These are phyloP conservation scores for Incumbomyces lentus DNA, from an alignment of 2,329 filamentous ascomycete species.

Conservation along the genomic window DNA sequence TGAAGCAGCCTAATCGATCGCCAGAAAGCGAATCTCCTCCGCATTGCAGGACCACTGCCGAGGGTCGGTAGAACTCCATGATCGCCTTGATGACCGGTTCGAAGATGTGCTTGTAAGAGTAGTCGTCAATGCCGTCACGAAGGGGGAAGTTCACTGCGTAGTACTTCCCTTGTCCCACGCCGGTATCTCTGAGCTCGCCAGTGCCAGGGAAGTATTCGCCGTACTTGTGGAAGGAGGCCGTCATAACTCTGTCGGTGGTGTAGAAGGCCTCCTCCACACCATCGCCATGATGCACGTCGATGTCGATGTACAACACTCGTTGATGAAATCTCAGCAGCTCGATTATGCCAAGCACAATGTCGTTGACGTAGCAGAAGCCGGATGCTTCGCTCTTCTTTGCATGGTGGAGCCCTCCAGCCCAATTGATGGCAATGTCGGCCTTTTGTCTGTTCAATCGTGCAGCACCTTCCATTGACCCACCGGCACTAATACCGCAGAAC, in stretches of 20 bases:
- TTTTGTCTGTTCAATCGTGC: conserved; percentile 58
- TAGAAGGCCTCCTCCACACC: conserved; percentile 64
- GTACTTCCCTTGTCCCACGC: conserved; percentile 56
- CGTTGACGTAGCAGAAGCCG: conserved; percentile 97
- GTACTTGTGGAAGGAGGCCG: conserved; percentile 62
- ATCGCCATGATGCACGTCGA: conserved; percentile 58
- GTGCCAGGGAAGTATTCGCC: conserved; percentile 64
- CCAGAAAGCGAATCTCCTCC: conserved; percentile 59
- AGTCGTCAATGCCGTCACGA: conserved; percentile 58
- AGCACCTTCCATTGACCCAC: conserved; percentile 60
- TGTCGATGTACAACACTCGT: conserved; percentile 56
- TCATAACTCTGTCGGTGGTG: conserved; percentile 62
- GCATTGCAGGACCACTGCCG: conserved; percentile 59
- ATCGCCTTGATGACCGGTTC: conserved; percentile 57
- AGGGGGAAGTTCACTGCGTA: conserved; percentile 61
- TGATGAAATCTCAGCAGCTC: conserved; percentile 55
- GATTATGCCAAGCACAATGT: conserved; percentile 57
- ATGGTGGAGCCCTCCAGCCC: conserved; percentile 93
- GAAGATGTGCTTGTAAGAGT: conserved; percentile 58
- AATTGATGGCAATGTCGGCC: conserved; percentile 63
- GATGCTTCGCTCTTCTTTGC: conserved; percentile 91
- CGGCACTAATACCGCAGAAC: conserved; percentile 60
- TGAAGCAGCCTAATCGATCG: conserved; percentile 59
- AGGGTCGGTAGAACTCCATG: conserved; percentile 59
- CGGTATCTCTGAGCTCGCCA: conserved; percentile 58